phyloP scores from a whole-genome alignment of 352 stramenopile species.

The Pythium utonaiense region DNA sequence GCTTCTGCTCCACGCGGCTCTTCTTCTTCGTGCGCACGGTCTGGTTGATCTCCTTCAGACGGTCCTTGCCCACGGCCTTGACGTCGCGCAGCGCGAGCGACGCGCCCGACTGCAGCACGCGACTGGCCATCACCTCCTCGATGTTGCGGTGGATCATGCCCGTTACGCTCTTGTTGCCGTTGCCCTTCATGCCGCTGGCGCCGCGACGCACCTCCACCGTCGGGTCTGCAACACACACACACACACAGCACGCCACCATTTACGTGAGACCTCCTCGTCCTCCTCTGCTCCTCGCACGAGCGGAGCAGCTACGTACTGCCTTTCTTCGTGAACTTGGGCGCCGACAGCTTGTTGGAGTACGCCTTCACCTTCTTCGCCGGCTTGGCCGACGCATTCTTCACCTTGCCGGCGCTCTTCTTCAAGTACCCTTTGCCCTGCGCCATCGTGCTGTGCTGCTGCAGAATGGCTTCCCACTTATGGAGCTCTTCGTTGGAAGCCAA shows the following conservation, averaged over 20 bases:
- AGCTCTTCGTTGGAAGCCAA: background rate
- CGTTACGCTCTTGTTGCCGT: slow-evolving; percentile 73
- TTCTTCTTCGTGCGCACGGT: slow-evolving; percentile 81
- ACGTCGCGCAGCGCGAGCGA: slow-evolving; percentile 59
- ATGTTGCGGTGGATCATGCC: slow-evolving; percentile 87
- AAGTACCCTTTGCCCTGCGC: slow-evolving; percentile 79
- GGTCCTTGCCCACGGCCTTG: slow-evolving; percentile 70
- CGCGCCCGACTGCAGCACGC: slow-evolving; percentile 70
- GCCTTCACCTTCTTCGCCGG: slow-evolving; percentile 63
- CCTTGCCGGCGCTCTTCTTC: slow-evolving; percentile 68
- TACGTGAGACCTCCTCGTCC: background rate
- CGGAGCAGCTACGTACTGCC: slow-evolving; percentile 54
- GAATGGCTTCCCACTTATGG: background rate
- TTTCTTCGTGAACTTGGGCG: slow-evolving; percentile 86
- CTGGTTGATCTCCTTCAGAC: slow-evolving; percentile 85
- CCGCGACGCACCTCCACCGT: slow-evolving; percentile 78
- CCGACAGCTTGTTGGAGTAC: slow-evolving; percentile 79
- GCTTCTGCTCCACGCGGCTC: slow-evolving; percentile 79
- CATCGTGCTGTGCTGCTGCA: slow-evolving; percentile 35
- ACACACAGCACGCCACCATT: too few species aligned
- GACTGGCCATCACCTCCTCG: slow-evolving; percentile 83
- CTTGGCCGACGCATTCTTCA: slow-evolving; percentile 72
- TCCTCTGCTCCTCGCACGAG: too few species aligned
- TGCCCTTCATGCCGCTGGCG: slow-evolving; percentile 67
- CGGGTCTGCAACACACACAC: slow-evolving; percentile 59